A percentile compares a stretch with the other conserved stretches of the same genome.
Conservation (phyloP, 768 basidiomycete species). For the Cubamyces sp. region DNA sequence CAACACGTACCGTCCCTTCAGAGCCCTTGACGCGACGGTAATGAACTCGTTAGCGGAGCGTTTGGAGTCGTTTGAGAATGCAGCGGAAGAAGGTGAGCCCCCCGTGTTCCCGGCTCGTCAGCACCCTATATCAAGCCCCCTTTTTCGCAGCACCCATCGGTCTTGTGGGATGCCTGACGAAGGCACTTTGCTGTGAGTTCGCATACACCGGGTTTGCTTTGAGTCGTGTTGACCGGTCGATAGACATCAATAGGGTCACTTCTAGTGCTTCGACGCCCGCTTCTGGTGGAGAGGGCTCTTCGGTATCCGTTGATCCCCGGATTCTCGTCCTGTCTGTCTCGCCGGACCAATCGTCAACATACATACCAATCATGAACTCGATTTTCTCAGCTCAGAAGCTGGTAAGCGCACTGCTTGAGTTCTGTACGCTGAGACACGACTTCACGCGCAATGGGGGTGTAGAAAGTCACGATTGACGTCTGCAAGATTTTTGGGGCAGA, state of each 20-base stretch:
- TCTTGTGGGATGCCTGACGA: slow-evolving; percentile 88
- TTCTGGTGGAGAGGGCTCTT: slow-evolving; percentile 36
- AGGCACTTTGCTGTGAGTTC: slow-evolving; percentile 84
- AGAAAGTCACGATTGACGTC: slow-evolving; percentile 98
- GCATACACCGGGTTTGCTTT: not conserved
- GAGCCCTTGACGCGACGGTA: slow-evolving; percentile 70
- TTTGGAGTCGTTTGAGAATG: slow-evolving; percentile 54
- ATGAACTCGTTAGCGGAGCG: slow-evolving; percentile 63
- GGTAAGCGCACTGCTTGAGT: slow-evolving; percentile 46
- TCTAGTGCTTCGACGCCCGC: slow-evolving; percentile 38
- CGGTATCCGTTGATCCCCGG: slow-evolving; percentile 51
- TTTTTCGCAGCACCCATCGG: slow-evolving; percentile 56
- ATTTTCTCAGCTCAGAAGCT: slow-evolving; percentile 99
- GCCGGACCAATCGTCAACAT: slow-evolving; percentile 85
- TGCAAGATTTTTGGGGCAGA: slow-evolving; percentile 90
- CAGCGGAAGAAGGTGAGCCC: slow-evolving; percentile 54
- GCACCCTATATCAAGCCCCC: slow-evolving; percentile 17
- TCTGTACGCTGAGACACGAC: slow-evolving; percentile 1
- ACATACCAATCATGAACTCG: slow-evolving; percentile 98
- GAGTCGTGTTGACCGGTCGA: slow-evolving; percentile 46
- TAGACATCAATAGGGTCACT: slow-evolving; percentile 67
- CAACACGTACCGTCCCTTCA: slow-evolving; percentile 86
- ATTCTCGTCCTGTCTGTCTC: slow-evolving; percentile 89
- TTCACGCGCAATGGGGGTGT: not conserved
- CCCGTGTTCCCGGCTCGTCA: slow-evolving; percentile 22